Base-by-base conservation (phyloP, 1,284 basidiomycete species). In the Ganoderma resinaceum region DNA sequence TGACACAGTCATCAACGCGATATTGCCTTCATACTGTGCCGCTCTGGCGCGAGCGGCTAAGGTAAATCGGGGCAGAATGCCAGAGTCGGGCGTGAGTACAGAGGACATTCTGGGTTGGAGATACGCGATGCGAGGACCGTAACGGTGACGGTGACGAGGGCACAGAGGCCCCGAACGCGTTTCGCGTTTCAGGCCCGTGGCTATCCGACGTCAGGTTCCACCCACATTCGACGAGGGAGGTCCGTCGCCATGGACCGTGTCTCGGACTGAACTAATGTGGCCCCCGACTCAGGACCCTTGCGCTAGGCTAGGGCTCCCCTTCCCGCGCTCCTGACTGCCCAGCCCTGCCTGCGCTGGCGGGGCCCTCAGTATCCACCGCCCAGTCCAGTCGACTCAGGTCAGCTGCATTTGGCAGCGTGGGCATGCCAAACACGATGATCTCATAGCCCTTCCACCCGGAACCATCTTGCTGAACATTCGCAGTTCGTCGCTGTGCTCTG, bases 151-250 rank as follows among this genome's bases (percentile, higher is more conserved):
- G 58, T 59, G 58, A 59, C 58, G 58, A 40, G 37, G 58, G n/a
- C 52, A 62, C 59, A 35, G 61, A 52, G 55, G 64, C 33, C 62
- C 67, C 57, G 66, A 61, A 70, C 71, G 71, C 61, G 71, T 73
- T 73, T 73, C 71, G 71, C 66, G 71, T 73, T 73, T 73, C 69
- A 70, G 62, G 61, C 46, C 69, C 69, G 65, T 72, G 70, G 67
- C 58, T 58, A 61, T 49, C 61, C 49, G 62, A 63, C 49, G 62
- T 66, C 37, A 59, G 42, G 40, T 37, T 35, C 35, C 46, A 49
- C 68, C 65, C 66, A 49, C 69, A 69, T 63, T 66, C 63, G 67
- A 66, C 61, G 33, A 68, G 70, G 61, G 46, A 40, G 49, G 26
- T 52, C 52, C 67, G 55, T 58, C 35, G 52, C 52, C 67, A 53